These are phyloP conservation scores for Lonicera japonica DNA, from an alignment of 129 eudicot species.

Conservation along the genomic window DNA sequence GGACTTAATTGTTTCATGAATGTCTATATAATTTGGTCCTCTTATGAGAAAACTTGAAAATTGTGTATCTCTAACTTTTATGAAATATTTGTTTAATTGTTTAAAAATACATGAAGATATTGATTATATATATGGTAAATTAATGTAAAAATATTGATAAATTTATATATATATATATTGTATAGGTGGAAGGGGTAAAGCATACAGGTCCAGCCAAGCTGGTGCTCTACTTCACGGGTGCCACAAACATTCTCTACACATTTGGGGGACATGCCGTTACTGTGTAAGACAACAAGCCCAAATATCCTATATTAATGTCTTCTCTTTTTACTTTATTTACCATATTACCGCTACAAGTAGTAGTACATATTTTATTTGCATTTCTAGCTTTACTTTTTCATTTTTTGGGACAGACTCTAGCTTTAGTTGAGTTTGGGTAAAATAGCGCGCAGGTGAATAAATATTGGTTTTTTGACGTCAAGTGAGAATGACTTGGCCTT, in stretches of 20 bases:
- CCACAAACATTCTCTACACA: slow-evolving; percentile 97
- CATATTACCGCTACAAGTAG: slow-evolving; percentile 2
- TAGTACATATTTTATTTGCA: slow-evolving; percentile 18
- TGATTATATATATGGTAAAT: neutral
- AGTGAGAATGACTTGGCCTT: slow-evolving; percentile 43
- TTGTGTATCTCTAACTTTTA: neutral
- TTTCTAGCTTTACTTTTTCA: too few species aligned
- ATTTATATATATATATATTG: neutral
- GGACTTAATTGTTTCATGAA: too few species aligned
- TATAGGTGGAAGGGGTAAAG: slow-evolving; percentile 85
- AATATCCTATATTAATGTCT: slow-evolving; percentile 15
- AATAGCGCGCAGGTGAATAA: slow-evolving; percentile 12
- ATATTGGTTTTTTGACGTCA: slow-evolving; percentile 21
- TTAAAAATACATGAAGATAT: neutral
- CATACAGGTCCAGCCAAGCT: slow-evolving; percentile 92
- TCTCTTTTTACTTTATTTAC: slow-evolving; percentile 6
- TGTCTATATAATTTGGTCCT: neutral
- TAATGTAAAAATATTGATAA: too few species aligned
- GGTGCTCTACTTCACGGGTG: slow-evolving; percentile 97
- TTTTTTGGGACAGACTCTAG: too few species aligned
- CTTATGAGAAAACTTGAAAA: neutral
- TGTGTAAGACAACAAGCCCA: slow-evolving; percentile 87
- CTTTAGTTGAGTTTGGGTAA: slow-evolving; percentile 10
- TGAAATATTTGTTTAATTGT: neutral
- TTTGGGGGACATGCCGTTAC: slow-evolving; percentile 99